Evolutionary conservation across 2,329 filamentous ascomycete species (phyloP), one percentile per base, ranked within the genome.

Genomic region (Leptodontidium sp.): DNA sequence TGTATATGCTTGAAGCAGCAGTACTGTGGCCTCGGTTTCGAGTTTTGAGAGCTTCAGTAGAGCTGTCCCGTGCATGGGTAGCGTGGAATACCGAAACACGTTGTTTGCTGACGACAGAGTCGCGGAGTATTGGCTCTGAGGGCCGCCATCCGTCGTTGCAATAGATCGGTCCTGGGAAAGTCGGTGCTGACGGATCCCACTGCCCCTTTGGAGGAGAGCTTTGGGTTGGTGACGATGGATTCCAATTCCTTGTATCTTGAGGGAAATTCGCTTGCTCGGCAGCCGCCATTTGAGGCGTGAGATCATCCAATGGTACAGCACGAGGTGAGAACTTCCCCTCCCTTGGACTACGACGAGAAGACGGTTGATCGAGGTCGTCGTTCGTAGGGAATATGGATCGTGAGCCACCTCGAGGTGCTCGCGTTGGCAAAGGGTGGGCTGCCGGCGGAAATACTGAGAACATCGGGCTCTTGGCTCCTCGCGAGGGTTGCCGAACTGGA

Each of bases 1-100:
- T 69, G 53, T 73, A 73, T 15, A 73, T 64, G 32, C 70, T 73
- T 29, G 70, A 73, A 2, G 68, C 71, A 2, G 66, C 69, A 21
- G 69, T 49, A 43, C 65, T 72, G 40, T 69, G 40, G 6, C 21
- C 45, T 12, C 57, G 52, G n/a, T n/a, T 55, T 29, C 40, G 17
- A 9, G n/a, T 21, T 32, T 59, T 17, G 43, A 14, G 38, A 29
- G 14, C 53, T 43, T 24, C 52, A 17, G 17, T 12, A 9, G 59
- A 53, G 21, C 9, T 40, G 12, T 53, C 38, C 24, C 43, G 9
- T n/a, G n/a, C 26, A 24, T 64, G 52, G n/a, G 65, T 7, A 38
- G 66, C 53, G 40, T 32, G 66, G 47, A 52, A 45, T 14, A 69
- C 45, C 6, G 67, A 68, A 17, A 68, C 67, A 3, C 62, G 49